Evolutionary conservation across 139 green algal species (phyloP).

Genomic region (Picochlorum sp.): DNA sequence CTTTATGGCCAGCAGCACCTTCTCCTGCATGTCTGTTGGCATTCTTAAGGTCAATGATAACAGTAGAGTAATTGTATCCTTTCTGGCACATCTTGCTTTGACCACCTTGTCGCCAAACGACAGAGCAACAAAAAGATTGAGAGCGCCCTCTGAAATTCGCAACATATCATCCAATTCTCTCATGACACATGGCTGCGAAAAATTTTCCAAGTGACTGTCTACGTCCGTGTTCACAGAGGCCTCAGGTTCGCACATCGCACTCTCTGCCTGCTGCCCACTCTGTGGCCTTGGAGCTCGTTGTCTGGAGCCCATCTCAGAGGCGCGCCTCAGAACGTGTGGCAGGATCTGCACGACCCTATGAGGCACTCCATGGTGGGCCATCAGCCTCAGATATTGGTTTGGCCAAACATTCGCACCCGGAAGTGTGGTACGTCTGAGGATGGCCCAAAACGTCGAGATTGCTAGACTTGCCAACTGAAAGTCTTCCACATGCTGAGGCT

Average conservation of each 20-base stretch:
- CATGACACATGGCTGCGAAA: neutral
- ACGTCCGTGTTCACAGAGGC: neutral
- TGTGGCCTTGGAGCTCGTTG: neutral
- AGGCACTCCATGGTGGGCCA: conserved; percentile 18
- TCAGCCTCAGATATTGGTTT: conserved; percentile 20
- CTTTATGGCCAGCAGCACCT: conserved; percentile 14
- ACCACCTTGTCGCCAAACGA: conserved; percentile 48
- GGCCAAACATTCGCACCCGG: conserved; percentile 4
- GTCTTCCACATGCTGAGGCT: conserved; percentile 3
- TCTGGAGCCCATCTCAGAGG: neutral
- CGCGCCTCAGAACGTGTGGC: conserved; percentile 16
- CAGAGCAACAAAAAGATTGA: conserved; percentile 18
- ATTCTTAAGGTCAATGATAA: conserved; percentile 3
- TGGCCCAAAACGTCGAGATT: conserved; percentile 10
- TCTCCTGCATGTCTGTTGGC: conserved; percentile 6
- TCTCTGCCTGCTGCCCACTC: neutral
- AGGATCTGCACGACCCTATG: conserved; percentile 9
- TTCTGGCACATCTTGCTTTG: conserved; percentile 48
- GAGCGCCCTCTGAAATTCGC: neutral
- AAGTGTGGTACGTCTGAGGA: conserved; percentile 7
- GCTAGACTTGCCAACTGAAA: conserved; percentile 9
- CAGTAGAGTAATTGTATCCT: conserved; percentile 13
- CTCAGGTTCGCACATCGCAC: neutral
- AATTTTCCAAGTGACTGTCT: too few species aligned
- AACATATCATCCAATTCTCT: neutral